A percentile compares a stretch with the other conserved stretches of the same genome.
phyloP scores from a whole-genome alignment of 805 yeast species.

The Wickerhamiella parazyma region DNA sequence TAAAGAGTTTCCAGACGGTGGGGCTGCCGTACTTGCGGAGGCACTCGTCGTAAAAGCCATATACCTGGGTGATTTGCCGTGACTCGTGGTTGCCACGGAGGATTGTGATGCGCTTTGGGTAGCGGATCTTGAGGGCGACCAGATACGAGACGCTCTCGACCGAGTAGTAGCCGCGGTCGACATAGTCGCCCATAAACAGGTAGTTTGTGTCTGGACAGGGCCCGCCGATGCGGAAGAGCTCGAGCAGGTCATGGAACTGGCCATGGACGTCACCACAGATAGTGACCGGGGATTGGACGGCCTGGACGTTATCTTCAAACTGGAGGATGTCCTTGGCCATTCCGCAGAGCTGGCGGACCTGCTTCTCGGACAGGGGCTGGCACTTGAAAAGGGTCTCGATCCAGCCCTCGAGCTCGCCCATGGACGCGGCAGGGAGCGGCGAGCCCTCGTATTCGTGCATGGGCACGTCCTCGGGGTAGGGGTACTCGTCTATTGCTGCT shows the following conservation, averaged over 20 bases:
- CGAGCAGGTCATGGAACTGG: slow-evolving; percentile 92
- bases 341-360: slow-evolving; percentile 65
- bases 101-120: slow-evolving; percentile 84
- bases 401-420: slow-evolving; percentile 70
- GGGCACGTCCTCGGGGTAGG: slow-evolving; percentile 3
- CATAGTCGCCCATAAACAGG: slow-evolving; percentile 80
- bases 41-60: slow-evolving; percentile 94
- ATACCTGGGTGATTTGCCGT: slow-evolving; percentile 92
- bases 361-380: slow-evolving; percentile 72
- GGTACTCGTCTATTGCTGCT: slow-evolving; percentile 9
- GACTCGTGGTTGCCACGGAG: slow-evolving; percentile 93
- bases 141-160: slow-evolving; percentile 86
- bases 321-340: slow-evolving; percentile 89
- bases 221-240: slow-evolving; percentile 87
- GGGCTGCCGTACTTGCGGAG: slow-evolving; percentile 88
- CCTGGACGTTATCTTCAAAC: slow-evolving; percentile 88
- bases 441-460: slow-evolving; percentile 8
- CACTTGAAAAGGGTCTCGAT: slow-evolving; percentile 69
- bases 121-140: slow-evolving; percentile 90
- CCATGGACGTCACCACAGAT: slow-evolving; percentile 97
- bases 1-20: slow-evolving; percentile 85
- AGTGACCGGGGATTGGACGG: slow-evolving; percentile 88
- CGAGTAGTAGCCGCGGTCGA: slow-evolving; percentile 77
- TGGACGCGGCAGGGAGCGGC: slow-evolving; percentile 36
- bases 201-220: slow-evolving; percentile 90